Conservation (phyloP, 805 yeast genomes). For the Candida stauntonica region DNA sequence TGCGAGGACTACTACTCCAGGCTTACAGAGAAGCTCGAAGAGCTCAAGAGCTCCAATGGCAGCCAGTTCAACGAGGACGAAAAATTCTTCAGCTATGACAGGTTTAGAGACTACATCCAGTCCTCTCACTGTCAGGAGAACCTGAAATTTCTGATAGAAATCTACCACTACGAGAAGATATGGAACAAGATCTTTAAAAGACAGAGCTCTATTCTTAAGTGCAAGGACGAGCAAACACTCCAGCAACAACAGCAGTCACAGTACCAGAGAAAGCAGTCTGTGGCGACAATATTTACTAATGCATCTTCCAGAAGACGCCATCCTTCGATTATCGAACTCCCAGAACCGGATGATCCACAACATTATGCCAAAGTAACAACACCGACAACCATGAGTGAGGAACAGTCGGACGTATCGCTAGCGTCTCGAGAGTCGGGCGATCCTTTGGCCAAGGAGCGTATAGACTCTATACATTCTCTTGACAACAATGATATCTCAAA, state of each 20-base stretch:
- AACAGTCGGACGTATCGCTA: too few relatives aligned
- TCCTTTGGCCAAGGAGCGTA: slow-evolving; percentile 2
- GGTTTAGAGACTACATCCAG: slow-evolving; percentile 33
- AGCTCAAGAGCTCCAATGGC: background rate
- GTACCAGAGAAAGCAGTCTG: slow-evolving; percentile 19
- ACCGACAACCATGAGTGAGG: too few relatives aligned
- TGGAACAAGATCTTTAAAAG: slow-evolving; percentile 34
- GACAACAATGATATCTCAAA: slow-evolving; percentile 12
- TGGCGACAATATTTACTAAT: slow-evolving; percentile 20
- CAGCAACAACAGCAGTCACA: slow-evolving; percentile 14
- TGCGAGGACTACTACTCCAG: slow-evolving; percentile 24
- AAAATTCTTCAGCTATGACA: slow-evolving; percentile 12
- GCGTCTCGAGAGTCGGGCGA: slow-evolving; percentile 7
- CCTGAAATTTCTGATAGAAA: slow-evolving; percentile 40
- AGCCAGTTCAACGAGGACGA: background rate
- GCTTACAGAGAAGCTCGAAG: slow-evolving; percentile 4
- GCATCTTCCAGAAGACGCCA: slow-evolving; percentile 17
- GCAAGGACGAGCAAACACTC: slow-evolving; percentile 22
- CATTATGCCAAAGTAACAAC: too few relatives aligned
- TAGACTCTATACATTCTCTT: slow-evolving; percentile 13
- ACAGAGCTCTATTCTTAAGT: slow-evolving; percentile 29
- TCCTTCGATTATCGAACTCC: slow-evolving; percentile 20
- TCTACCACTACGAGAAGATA: slow-evolving; percentile 41
- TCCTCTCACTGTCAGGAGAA: slow-evolving; percentile 44
- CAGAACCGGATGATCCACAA: slow-evolving; percentile 10